Conservation (phyloP, 768 basidiomycete species). For the Termitomyces sp. region DNA sequence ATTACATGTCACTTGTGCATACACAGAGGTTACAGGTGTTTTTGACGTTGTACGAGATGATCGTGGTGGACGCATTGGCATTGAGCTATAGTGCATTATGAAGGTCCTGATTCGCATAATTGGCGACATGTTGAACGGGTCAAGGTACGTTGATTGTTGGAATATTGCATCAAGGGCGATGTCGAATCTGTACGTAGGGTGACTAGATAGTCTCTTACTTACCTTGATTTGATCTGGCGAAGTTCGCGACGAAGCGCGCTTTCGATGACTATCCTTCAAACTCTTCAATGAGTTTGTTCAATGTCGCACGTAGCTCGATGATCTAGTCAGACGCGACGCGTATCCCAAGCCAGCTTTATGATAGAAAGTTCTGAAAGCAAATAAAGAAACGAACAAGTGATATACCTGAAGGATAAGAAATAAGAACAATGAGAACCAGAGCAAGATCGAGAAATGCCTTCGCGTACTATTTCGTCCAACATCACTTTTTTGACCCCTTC, state of each 20-base stretch:
- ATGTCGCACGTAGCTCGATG: neutral
- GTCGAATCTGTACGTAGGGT: constrained; percentile 3
- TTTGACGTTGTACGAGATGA: constrained; percentile 20
- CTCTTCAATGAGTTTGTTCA: neutral
- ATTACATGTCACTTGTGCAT: constrained; percentile 20
- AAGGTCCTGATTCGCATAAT: no score
- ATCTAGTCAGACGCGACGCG: neutral
- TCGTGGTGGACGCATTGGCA: constrained; percentile 19
- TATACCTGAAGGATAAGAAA: neutral
- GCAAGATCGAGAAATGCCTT: neutral
- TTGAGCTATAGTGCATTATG: no score
- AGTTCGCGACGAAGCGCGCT: neutral
- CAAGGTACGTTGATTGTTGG: constrained; percentile 5
- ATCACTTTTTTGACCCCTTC: constrained; percentile 22
- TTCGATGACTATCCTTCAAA: neutral
- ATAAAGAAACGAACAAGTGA: neutral
- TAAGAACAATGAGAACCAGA: neutral
- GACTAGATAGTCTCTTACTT: neutral
- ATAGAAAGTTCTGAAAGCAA: neutral
- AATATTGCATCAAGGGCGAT: neutral
- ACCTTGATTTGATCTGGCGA: neutral
- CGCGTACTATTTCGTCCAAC: neutral
- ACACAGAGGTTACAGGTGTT: constrained; percentile 25
- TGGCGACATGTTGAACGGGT: constrained; percentile 8
- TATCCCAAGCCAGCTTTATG: neutral